Evolutionary conservation across 257 asterid genomes (phyloP).

Genomic region (Solanum peruvianum): DNA sequence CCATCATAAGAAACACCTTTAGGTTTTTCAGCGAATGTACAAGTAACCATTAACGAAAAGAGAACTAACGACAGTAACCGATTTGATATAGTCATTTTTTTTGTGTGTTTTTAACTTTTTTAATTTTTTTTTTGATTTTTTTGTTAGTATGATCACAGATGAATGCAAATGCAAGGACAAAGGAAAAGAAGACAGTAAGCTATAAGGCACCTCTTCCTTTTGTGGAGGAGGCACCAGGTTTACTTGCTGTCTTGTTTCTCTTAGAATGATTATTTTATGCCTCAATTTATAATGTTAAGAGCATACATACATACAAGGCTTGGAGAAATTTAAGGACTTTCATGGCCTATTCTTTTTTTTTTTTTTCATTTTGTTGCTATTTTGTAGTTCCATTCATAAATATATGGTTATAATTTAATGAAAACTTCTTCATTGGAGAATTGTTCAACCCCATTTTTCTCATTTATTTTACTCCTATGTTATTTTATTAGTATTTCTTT

Average conservation of each 20-base stretch:
- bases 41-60: background rate
- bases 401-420: background rate
- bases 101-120: background rate
- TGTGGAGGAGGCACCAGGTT: background rate
- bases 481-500: background rate
- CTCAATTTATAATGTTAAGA: background rate
- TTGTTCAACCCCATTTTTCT: background rate
- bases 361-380: background rate
- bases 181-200: background rate
- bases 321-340: background rate
- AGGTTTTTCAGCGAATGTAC: background rate
- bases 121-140: no score
- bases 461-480: background rate
- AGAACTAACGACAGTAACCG: background rate
- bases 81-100: background rate
- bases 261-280: background rate
- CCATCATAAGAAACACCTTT: conserved; percentile 35
- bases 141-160: background rate
- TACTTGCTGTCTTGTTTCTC: background rate
- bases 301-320: background rate
- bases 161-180: background rate
- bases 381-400: background rate
- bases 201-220: conserved; percentile 1
- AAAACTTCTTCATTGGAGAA: background rate
- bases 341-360: background rate